Conservation (phyloP, 257 asterid species). For the Penstemon davidsonii region DNA sequence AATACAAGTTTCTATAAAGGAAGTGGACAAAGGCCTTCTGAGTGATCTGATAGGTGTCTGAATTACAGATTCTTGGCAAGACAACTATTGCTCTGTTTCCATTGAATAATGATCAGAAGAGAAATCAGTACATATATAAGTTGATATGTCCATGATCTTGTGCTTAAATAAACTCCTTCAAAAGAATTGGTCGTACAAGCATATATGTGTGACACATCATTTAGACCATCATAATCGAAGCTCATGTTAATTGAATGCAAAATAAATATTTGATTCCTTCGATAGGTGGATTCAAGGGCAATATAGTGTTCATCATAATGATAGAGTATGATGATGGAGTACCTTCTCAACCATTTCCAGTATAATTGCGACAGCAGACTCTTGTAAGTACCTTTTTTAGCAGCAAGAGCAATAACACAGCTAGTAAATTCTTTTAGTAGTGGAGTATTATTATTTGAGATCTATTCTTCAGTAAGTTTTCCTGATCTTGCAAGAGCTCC, state of each 20-base stretch:
- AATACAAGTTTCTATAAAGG: background rate
- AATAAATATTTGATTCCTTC: background rate
- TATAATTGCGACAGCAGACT: constrained; percentile 76
- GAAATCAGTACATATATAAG: background rate
- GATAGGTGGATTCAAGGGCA: constrained; percentile 9
- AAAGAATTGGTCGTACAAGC: background rate
- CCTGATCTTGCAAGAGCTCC: constrained; percentile 97
- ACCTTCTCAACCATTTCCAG: constrained; percentile 88
- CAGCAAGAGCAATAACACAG: constrained; percentile 67
- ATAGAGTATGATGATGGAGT: constrained; percentile 6
- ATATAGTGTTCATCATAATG: background rate
- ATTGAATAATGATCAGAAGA: background rate
- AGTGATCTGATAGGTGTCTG: background rate
- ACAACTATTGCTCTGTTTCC: background rate
- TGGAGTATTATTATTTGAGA: constrained; percentile 44
- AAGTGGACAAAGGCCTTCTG: background rate
- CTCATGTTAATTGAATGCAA: background rate
- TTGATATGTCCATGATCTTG: background rate
- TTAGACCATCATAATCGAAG: background rate
- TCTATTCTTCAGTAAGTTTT: constrained; percentile 70
- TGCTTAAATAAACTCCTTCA: constrained; percentile 6
- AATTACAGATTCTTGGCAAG: background rate
- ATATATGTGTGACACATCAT: background rate
- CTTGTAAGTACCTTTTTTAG: constrained; percentile 90
- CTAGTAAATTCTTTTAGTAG: constrained; percentile 61